Evolutionary conservation across 2,329 filamentous ascomycete genomes (phyloP), one percentile per base, ranked within the genome.

Genomic region (Cercospora citrullina): DNA sequence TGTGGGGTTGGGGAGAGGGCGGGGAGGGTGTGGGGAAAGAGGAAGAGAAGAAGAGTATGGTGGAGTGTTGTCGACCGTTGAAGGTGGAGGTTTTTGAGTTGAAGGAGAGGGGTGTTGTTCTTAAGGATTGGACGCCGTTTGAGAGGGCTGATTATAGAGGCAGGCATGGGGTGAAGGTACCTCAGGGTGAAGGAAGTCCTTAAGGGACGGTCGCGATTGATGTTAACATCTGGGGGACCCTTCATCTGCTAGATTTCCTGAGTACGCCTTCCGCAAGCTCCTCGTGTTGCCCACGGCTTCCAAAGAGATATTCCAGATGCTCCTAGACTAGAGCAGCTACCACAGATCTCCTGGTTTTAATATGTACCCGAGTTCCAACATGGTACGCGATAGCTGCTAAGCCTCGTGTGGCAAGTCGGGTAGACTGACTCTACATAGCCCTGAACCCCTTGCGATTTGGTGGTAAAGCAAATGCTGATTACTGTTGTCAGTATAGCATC

Each of bases 1-100:
- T 87, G n/a, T 94, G 91, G 91, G 91, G 91, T 0, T 95, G 92
- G 84, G 89, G 90, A 12, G 87, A 85, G 53, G 84, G 82, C 68
- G 82, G 80, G 6, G 87, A 82, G 80, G 71, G 81, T 78, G 10
- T 63, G 60, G 80, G 76, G 42, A 85, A 85, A 61, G 89, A 87
- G 76, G 87, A 79, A 72, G 89, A 87, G 78, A 87, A 87, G 71
- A 85, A 88, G 74, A 89, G 88, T 63, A 92, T 92, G 86, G 78
- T 86, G 72, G 87, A 88, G 67, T 90, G 88, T 69, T 93, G 90
- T 79, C 86, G 91, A 7, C 91, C 91, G 1, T 84, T 95, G 5
- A 88, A 88, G 59, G 90, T 94, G 0, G 87, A 93, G 72, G 88
- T 95, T 0, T 94, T 88, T 77, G 78, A 94, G 14, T 55, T 64